Conservation (phyloP, 2,329 filamentous ascomycete genomes). For the Onygenales sp. region DNA sequence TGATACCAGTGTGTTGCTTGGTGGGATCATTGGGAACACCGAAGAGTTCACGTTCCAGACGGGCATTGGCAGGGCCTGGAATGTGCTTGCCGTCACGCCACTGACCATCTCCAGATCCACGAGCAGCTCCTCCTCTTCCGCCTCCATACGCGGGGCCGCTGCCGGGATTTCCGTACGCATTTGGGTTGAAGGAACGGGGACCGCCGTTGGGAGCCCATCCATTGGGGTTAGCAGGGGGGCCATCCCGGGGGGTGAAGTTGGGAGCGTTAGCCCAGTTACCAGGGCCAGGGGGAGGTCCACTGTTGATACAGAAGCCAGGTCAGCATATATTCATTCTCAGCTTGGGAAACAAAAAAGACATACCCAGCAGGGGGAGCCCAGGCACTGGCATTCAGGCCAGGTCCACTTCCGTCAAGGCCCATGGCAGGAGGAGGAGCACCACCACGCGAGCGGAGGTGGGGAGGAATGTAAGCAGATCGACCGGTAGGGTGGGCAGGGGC, state of each 20-base stretch:
- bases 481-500: slow-evolving; percentile 41
- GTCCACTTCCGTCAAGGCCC: slow-evolving; percentile 28
- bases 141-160: slow-evolving; percentile 36
- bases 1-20: slow-evolving; percentile 97
- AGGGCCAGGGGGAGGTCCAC: slow-evolving; percentile 14
- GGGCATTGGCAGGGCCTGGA: slow-evolving; percentile 76
- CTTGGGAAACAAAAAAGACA: slow-evolving; percentile 30
- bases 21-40: slow-evolving; percentile 81
- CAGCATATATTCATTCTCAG: too few relatives aligned
- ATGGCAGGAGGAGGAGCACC: slow-evolving; percentile 22
- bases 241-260: slow-evolving; percentile 42
- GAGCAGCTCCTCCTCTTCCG: slow-evolving; percentile 41
- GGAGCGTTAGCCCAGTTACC: slow-evolving; percentile 48
- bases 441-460: slow-evolving; percentile 46
- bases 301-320: not conserved
- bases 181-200: slow-evolving; percentile 46
- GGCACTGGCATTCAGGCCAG: slow-evolving; percentile 22
- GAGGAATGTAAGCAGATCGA: slow-evolving; percentile 57
- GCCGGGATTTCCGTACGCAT: slow-evolving; percentile 51
- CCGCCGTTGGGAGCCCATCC: slow-evolving; percentile 29
- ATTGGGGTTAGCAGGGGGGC: slow-evolving; percentile 15
- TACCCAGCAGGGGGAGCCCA: slow-evolving; percentile 18
- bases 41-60: slow-evolving; percentile 91
- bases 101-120: slow-evolving; percentile 76
- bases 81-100: slow-evolving; percentile 98